phyloP scores from a whole-genome alignment of 2,329 filamentous ascomycete genomes.

The Aspergillus viridinutans region DNA sequence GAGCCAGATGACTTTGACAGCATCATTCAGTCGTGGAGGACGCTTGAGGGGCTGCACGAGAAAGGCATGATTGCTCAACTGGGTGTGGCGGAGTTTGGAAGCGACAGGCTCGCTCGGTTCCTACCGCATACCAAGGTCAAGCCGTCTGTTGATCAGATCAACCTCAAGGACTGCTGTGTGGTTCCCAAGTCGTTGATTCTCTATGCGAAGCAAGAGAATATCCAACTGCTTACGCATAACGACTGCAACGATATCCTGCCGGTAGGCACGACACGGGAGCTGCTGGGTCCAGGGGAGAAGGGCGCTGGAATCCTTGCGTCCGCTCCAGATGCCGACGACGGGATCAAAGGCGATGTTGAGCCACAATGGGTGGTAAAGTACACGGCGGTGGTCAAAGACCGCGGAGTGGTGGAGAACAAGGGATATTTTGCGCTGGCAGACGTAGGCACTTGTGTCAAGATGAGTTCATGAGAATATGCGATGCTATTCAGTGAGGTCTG shows the following conservation, averaged over 20 bases:
- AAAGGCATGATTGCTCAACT: constrained; percentile 69
- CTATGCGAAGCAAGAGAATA: constrained; percentile 75
- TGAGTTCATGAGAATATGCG: constrained; percentile 19
- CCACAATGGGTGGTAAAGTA: constrained; percentile 98
- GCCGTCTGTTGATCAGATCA: constrained; percentile 91
- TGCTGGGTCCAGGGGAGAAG: constrained; percentile 67
- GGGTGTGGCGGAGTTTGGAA: constrained; percentile 88
- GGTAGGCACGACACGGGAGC: constrained; percentile 74
- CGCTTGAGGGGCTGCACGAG: constrained; percentile 68
- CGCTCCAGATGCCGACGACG: constrained; percentile 45
- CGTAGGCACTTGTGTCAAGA: constrained; percentile 48
- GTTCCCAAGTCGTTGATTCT: constrained; percentile 82
- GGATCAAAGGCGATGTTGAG: constrained; percentile 70
- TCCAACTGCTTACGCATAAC: constrained; percentile 88
- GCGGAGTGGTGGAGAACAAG: constrained; percentile 97
- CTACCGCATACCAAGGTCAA: constrained; percentile 65
- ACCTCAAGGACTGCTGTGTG: constrained; percentile 90
- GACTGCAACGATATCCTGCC: constrained; percentile 92
- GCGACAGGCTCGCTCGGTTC: constrained; percentile 73
- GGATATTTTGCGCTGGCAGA: constrained; percentile 91
- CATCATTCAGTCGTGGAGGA: constrained; percentile 63
- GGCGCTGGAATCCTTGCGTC: constrained; percentile 74
- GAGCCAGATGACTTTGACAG: constrained; percentile 53
- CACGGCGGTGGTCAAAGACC: constrained; percentile 87
- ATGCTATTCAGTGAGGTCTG: constrained; percentile 8